Evolutionary conservation across 768 basidiomycete species (phyloP).

Genomic region (Termitomyces heimii): DNA sequence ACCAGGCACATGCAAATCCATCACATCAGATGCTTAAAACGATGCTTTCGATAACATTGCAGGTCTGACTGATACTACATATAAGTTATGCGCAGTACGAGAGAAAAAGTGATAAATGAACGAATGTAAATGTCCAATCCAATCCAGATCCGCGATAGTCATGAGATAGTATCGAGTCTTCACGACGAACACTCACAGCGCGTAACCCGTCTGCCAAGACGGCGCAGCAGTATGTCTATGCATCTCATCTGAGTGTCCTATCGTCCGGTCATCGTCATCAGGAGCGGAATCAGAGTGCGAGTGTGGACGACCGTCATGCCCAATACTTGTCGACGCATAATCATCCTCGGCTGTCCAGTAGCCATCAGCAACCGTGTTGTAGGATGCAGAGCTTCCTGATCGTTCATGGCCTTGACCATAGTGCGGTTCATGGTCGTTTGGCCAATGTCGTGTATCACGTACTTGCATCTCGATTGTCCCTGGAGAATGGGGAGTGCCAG

Average conservation of each 20-base stretch:
- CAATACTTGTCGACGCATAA: neutral
- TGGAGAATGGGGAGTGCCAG: slow-evolving; percentile 3
- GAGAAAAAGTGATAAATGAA: slow-evolving; percentile 11
- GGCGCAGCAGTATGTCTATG: slow-evolving; percentile 16
- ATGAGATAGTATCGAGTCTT: slow-evolving; percentile 13
- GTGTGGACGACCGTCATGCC: neutral
- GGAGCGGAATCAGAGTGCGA: neutral
- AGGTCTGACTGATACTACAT: slow-evolving; percentile 15
- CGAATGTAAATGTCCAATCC: slow-evolving; percentile 22
- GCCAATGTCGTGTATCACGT: slow-evolving; percentile 20
- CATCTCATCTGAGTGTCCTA: slow-evolving; percentile 14
- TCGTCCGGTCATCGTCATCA: slow-evolving; percentile 21
- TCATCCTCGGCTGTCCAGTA: slow-evolving; percentile 27
- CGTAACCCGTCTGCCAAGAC: slow-evolving; percentile 35
- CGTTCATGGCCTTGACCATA: slow-evolving; percentile 19
- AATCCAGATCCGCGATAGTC: slow-evolving; percentile 23
- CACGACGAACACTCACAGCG: slow-evolving; percentile 27
- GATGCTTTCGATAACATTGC: slow-evolving; percentile 15
- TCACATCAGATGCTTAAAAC: neutral
- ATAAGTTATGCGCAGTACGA: slow-evolving; percentile 12
- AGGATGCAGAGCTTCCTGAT: slow-evolving; percentile 35
- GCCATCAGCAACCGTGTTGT: slow-evolving; percentile 39
- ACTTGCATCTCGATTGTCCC: slow-evolving; percentile 12
- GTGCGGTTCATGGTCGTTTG: slow-evolving; percentile 11
- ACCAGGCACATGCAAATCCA: neutral